phyloP scores from a whole-genome alignment of 768 basidiomycete species.

The Xerocomus spinulosus region DNA sequence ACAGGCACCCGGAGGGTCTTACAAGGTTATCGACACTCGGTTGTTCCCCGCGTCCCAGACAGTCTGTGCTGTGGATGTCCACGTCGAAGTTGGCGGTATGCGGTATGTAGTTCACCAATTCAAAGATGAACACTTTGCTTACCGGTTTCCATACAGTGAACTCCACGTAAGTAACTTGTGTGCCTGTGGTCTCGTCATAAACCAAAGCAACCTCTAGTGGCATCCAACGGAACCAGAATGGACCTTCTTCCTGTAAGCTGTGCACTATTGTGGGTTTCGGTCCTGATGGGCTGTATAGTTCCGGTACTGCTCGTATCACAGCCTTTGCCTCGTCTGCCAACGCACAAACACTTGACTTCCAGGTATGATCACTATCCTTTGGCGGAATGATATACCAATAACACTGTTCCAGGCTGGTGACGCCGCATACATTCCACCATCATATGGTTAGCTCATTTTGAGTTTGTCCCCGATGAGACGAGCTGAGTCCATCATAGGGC shows the following conservation, averaged over 20 bases:
- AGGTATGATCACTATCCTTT: conserved; percentile 21
- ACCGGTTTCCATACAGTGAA: conserved; percentile 29
- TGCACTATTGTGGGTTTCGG: background rate
- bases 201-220: conserved; percentile 32
- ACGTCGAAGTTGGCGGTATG: conserved; percentile 57
- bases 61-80: conserved; percentile 54
- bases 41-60: conserved; percentile 51
- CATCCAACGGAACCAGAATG: conserved; percentile 50
- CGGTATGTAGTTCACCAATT: conserved; percentile 33
- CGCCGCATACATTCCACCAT: conserved; percentile 22
- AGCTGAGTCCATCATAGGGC: conserved; percentile 35
- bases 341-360: conserved; percentile 44
- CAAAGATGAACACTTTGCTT: background rate
- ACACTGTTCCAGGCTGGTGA: conserved; percentile 28
- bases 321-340: conserved; percentile 37
- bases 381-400: background rate
- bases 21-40: conserved; percentile 55
- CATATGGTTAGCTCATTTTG: conserved; percentile 17
- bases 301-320: conserved; percentile 40
- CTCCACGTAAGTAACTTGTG: conserved; percentile 37
- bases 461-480: background rate
- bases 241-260: conserved; percentile 38
- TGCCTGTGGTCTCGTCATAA: background rate
- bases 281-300: conserved; percentile 19
- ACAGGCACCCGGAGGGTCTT: conserved; percentile 47